phyloP scores from a whole-genome alignment of 148 eudicot species.

The Fagopyrum esculentum region DNA sequence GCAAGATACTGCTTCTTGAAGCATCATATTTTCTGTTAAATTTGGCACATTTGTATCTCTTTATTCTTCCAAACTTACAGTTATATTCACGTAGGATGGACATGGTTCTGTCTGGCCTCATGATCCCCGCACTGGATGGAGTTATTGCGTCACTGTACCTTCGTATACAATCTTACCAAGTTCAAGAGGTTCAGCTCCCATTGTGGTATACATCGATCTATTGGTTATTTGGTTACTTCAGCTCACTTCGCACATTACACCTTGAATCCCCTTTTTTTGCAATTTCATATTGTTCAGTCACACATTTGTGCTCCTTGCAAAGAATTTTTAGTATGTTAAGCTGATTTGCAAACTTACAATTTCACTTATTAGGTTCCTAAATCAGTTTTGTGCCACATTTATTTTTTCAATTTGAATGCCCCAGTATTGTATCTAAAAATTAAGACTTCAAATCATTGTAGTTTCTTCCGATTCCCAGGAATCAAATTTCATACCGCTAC shows the following conservation, averaged over 20 bases:
- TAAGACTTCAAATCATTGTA: background rate
- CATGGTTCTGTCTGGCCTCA: slow-evolving; percentile 82
- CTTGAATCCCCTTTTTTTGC: background rate
- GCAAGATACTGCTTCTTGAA: background rate
- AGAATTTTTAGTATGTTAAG: background rate
- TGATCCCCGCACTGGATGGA: slow-evolving; percentile 82
- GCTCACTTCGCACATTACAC: background rate
- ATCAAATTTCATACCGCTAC: too few species aligned
- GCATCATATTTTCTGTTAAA: background rate
- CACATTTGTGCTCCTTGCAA: background rate
- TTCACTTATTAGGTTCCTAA: background rate
- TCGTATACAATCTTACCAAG: slow-evolving; percentile 68
- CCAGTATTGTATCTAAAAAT: background rate
- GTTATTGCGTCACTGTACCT: slow-evolving; percentile 92
- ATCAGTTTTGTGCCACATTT: background rate
- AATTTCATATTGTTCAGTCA: background rate
- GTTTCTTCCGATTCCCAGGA: too few species aligned
- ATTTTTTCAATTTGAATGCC: background rate
- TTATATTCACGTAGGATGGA: slow-evolving; percentile 53
- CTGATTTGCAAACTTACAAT: background rate
- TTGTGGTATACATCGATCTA: slow-evolving; percentile 47
- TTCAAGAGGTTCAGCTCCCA: slow-evolving; percentile 61
- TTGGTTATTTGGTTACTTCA: background rate
- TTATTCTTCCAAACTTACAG: background rate
- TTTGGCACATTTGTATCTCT: background rate